These are phyloP conservation scores for Royoungia palumana DNA, from an alignment of 768 basidiomycete genomes.

Conservation along the genomic window DNA sequence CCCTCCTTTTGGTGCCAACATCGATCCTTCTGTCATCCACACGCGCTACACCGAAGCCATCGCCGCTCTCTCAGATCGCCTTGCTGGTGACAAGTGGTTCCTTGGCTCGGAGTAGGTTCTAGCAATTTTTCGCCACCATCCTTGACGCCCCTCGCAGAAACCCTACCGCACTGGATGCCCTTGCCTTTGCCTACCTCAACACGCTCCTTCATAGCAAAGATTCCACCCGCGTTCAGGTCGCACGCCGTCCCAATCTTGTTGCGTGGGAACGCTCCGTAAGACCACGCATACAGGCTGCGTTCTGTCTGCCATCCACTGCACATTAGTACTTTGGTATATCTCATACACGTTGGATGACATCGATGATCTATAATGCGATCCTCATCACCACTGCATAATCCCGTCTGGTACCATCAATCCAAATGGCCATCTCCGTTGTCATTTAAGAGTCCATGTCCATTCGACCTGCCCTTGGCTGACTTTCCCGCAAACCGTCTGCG, in stretches of 20 bases:
- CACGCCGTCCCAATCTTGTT: conserved; percentile 71
- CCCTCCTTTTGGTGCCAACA: conserved; percentile 56
- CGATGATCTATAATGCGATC: background rate
- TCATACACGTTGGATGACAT: conserved; percentile 12
- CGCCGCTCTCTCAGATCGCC: conserved; percentile 65
- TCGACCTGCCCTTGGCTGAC: conserved; percentile 10
- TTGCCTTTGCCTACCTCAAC: conserved; percentile 80
- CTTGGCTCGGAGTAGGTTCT: conserved; percentile 63
- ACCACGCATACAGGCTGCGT: conserved; percentile 52
- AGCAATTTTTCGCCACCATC: conserved; percentile 2
- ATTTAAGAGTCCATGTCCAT: conserved; percentile 13
- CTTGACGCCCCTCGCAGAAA: conserved; percentile 40
- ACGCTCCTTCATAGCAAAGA: conserved; percentile 48
- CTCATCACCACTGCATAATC: background rate
- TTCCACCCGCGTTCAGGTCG: conserved; percentile 57
- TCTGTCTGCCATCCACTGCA: conserved; percentile 22
- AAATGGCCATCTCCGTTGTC: conserved; percentile 6
- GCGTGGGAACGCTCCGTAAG: conserved; percentile 76
- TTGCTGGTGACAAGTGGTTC: conserved; percentile 80
- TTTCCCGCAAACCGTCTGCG: conserved; percentile 53
- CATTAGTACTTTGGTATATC: conserved; percentile 16
- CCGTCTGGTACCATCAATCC: conserved; percentile 6
- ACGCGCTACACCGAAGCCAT: conserved; percentile 70
- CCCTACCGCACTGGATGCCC: conserved; percentile 79
- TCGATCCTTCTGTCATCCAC: conserved; percentile 49